Evolutionary conservation across 495 filamentous ascomycete species (phyloP).

Genomic region (Penicillium cataractarum): DNA sequence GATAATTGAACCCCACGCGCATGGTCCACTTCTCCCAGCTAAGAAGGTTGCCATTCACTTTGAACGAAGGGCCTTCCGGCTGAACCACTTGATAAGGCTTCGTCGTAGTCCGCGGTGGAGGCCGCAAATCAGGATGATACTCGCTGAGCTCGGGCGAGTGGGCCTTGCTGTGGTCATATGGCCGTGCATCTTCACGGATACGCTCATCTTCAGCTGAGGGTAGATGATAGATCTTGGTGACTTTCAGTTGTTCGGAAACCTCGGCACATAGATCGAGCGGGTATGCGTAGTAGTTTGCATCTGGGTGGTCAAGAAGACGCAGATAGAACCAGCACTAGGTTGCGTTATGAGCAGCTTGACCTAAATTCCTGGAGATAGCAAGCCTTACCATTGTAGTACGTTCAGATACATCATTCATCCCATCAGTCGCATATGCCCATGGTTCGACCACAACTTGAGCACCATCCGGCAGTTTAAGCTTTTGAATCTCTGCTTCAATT

Average conservation of each 20-base stretch:
- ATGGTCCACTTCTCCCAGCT: conserved; percentile 71
- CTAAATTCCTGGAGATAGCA: neutral
- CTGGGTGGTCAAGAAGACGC: conserved; percentile 24
- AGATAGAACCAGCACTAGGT: conserved; percentile 40
- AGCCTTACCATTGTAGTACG: conserved; percentile 33
- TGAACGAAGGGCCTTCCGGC: conserved; percentile 77
- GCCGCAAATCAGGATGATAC: conserved; percentile 62
- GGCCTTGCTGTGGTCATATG: conserved; percentile 38
- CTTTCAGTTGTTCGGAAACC: conserved; percentile 59
- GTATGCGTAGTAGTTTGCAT: conserved; percentile 74
- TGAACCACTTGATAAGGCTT: conserved; percentile 79
- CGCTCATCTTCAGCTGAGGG: conserved; percentile 38
- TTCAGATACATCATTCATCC: conserved; percentile 40
- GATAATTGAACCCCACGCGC: conserved; percentile 64
- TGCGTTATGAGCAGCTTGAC: neutral
- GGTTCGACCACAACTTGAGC: conserved; percentile 38
- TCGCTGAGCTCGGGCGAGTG: conserved; percentile 59
- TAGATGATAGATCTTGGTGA: conserved; percentile 50
- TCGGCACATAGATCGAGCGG: conserved; percentile 72
- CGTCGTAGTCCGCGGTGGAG: conserved; percentile 55
- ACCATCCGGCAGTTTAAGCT: conserved; percentile 33
- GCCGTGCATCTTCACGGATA: conserved; percentile 19
- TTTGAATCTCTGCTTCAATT: conserved; percentile 27
- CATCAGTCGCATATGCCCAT: conserved; percentile 46
- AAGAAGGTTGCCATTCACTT: conserved; percentile 42